Percentiles rank a stretch among this genome's conserved stretches.
Conservation (phyloP, 257 asterid species). For the Linaria vulgaris region DNA sequence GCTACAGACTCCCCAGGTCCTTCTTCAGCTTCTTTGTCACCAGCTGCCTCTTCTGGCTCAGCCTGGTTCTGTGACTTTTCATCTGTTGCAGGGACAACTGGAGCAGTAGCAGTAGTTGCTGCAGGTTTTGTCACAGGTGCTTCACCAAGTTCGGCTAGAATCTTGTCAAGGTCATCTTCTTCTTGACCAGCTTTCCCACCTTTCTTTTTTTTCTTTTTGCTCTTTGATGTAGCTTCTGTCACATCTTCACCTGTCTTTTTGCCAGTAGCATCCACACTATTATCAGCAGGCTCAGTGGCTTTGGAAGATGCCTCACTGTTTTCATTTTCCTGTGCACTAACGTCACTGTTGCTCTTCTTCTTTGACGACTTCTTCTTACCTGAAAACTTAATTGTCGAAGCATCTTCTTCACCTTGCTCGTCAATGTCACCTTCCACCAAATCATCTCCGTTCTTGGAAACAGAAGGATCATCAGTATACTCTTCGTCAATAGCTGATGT, state of each 20-base stretch:
- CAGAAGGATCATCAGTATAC: constrained; percentile 40
- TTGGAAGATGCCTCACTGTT: constrained; percentile 34
- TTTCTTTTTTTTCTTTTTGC: constrained; percentile 84
- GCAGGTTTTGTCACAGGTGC: constrained; percentile 40
- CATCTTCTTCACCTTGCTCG: constrained; percentile 64
- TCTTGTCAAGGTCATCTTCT: constrained; percentile 75
- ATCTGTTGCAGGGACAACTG: constrained; percentile 35
- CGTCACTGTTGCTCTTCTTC: constrained; percentile 51
- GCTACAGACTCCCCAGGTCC: constrained; percentile 62
- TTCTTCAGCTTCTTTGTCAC: constrained; percentile 62
- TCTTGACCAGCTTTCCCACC: constrained; percentile 69
- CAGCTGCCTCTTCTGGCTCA: constrained; percentile 51
- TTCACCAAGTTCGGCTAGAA: constrained; percentile 83
- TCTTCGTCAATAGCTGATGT: constrained; percentile 50
- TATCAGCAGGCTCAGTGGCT: constrained; percentile 34
- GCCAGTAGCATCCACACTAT: constrained; percentile 31
- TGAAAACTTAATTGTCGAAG: constrained; percentile 44
- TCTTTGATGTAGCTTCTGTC: constrained; percentile 52
- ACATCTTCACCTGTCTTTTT: constrained; percentile 39
- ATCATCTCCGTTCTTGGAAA: constrained; percentile 37
- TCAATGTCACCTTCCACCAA: constrained; percentile 38
- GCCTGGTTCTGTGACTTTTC: constrained; percentile 48
- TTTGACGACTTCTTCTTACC: constrained; percentile 87
- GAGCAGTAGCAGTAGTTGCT: constrained; percentile 33
- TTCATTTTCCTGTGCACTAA: constrained; percentile 36